Conservation (phyloP, 2,329 filamentous ascomycete genomes). For the Paracorniculantispora psalliotae region DNA sequence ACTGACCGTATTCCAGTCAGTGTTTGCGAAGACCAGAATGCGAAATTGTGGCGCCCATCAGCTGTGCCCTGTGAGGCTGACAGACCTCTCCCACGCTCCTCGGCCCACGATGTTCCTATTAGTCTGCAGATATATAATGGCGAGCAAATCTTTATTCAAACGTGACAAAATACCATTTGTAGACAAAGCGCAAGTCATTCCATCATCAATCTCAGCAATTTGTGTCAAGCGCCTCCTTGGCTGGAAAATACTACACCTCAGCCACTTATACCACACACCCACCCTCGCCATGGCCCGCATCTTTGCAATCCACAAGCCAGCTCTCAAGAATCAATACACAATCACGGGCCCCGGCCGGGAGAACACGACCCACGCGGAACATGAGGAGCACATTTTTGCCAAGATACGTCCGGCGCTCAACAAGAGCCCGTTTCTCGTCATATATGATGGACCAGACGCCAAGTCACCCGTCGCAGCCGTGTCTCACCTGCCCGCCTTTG, state of each 20-base stretch:
- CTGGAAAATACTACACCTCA: not conserved
- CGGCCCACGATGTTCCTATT: no score
- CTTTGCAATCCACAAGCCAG: conserved; percentile 2
- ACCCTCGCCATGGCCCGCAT: conserved; percentile 1
- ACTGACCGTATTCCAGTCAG: not conserved
- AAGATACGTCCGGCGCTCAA: not conserved
- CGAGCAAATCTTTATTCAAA: not conserved
- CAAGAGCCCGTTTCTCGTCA: not conserved
- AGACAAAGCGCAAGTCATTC: not conserved
- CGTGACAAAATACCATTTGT: not conserved
- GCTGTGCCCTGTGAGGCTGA: conserved; percentile 1
- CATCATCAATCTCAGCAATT: not conserved
- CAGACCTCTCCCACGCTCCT: not conserved
- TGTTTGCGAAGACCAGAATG: not conserved
- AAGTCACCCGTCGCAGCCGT: not conserved
- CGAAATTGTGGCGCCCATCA: conserved; percentile 6
- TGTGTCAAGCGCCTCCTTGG: not conserved
- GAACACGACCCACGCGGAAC: not conserved
- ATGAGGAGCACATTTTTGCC: not conserved
- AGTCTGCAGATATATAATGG: not conserved
- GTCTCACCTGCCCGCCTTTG: conserved; percentile 10
- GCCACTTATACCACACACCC: not conserved
- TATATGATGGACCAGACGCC: conserved; percentile 3
- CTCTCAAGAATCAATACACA: conserved; percentile 4
- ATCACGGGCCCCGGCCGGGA: conserved; percentile 1